Evolutionary conservation across 805 yeast genomes (phyloP).

Genomic region (Candida andamanensis): DNA sequence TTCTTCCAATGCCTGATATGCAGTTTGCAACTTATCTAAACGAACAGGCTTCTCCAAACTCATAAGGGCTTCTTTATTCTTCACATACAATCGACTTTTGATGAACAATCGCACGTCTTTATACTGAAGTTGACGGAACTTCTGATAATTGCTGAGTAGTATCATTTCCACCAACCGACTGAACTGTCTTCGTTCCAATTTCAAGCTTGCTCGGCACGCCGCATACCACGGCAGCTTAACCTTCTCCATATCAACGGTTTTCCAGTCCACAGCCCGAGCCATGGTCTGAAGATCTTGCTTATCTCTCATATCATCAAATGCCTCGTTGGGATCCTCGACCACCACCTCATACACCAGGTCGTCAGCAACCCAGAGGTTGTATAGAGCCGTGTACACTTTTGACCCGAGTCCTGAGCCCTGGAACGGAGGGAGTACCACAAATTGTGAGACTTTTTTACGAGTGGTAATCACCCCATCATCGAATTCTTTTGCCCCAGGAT

Average conservation of each 20-base stretch:
- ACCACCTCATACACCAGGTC: conserved; percentile 60
- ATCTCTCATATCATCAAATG: conserved; percentile 87
- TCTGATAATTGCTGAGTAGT: conserved; percentile 38
- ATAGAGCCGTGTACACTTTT: conserved; percentile 52
- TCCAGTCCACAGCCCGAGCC: conserved; percentile 15
- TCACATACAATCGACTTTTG: conserved; percentile 68
- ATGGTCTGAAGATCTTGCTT: conserved; percentile 57
- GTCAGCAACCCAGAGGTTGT: conserved; percentile 52
- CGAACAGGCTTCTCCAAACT: conserved; percentile 61
- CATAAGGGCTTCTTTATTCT: conserved; percentile 72
- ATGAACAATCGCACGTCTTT: conserved; percentile 53
- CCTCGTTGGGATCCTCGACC: conserved; percentile 92
- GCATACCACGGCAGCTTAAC: conserved; percentile 34
- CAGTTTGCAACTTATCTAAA: conserved; percentile 68
- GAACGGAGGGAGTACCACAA: conserved; percentile 76
- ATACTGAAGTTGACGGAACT: conserved; percentile 19
- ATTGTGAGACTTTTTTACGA: conserved; percentile 83
- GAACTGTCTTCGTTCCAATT: conserved; percentile 76
- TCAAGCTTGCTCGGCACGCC: conserved; percentile 34
- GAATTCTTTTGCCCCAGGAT: conserved; percentile 48
- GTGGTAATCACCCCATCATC: conserved; percentile 37
- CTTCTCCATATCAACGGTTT: conserved; percentile 19
- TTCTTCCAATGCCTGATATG: conserved; percentile 61
- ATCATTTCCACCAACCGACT: conserved; percentile 74
- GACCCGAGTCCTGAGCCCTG: conserved; percentile 75